These are phyloP conservation scores for Lyophyllum atratum DNA, from an alignment of 768 basidiomycete genomes.

Conservation along the genomic window DNA sequence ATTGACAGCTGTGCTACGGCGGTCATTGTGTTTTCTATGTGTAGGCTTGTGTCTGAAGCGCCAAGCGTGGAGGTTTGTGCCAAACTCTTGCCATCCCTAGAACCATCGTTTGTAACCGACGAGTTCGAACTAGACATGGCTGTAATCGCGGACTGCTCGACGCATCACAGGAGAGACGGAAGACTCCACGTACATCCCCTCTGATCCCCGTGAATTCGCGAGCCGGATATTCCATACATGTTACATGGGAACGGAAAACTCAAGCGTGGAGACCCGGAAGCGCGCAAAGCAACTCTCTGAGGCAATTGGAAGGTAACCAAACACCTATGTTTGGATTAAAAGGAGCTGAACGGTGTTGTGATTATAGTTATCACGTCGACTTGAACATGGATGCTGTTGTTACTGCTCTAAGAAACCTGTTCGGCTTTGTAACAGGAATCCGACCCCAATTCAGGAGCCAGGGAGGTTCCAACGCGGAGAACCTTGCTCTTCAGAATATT, in stretches of 20 bases:
- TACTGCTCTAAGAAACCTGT: conserved; percentile 79
- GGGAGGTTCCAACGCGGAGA: conserved; percentile 87
- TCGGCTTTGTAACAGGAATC: conserved; percentile 72
- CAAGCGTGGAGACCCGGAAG: conserved; percentile 79
- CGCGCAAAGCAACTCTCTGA: conserved; percentile 86
- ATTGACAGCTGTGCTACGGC: conserved; percentile 98
- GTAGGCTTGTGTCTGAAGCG: conserved; percentile 81
- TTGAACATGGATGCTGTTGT: conserved; percentile 96
- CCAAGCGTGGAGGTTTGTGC: conserved; percentile 60
- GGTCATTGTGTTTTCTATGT: conserved; percentile 96
- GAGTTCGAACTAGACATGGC: conserved; percentile 41
- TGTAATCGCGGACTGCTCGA: conserved; percentile 88
- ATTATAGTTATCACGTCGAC: conserved; percentile 85
- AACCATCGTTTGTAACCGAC: neutral
- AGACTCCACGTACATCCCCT: conserved; percentile 80
- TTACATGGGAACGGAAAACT: conserved; percentile 99
- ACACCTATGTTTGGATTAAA: neutral
- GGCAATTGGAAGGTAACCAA: conserved; percentile 82
- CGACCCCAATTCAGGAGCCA: conserved; percentile 76
- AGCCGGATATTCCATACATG: conserved; percentile 93
- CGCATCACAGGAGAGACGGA: conserved; percentile 85
- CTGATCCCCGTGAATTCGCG: conserved; percentile 86
- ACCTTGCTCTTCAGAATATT: conserved; percentile 96
- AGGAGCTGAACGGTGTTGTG: neutral
- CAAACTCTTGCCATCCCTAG: neutral